Percentiles rank a stretch among this genome's conserved stretches.
phyloP scores from a whole-genome alignment of 1,284 basidiomycete species.

The Exobasidium rhododendri region DNA sequence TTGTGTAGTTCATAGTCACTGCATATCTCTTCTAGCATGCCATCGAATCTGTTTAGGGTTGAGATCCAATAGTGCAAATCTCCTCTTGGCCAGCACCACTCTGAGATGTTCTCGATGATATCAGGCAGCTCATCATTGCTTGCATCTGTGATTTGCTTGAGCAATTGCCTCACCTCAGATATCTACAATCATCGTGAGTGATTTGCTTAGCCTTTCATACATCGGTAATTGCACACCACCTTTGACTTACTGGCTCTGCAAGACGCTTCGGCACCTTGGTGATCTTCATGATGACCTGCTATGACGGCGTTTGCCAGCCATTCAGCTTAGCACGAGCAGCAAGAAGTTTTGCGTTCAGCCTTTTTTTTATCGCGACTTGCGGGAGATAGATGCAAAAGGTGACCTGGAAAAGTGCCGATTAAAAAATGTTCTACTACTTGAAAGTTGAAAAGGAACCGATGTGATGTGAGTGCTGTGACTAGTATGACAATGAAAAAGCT shows the following conservation, averaged over 20 bases:
- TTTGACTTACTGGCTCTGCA: conserved; percentile 40
- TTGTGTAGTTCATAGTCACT: conserved; percentile 64
- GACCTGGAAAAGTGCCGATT: no score
- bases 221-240: neutral
- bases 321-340: no score
- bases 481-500: no score
- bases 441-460: no score
- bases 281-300: conserved; percentile 48
- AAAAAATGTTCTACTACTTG: no score
- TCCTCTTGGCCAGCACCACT: conserved; percentile 92
- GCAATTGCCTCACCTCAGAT: conserved; percentile 36
- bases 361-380: no score
- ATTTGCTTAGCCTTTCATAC: neutral
- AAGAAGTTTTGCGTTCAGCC: no score
- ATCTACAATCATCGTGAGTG: conserved; percentile 18
- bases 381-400: no score
- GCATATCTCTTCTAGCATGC: conserved; percentile 76
- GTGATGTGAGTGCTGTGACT: no score
- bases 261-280: conserved; percentile 52
- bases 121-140: conserved; percentile 45
- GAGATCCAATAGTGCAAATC: conserved; percentile 96
- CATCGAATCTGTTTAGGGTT: conserved; percentile 91
- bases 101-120: conserved; percentile 39
- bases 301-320: no score
- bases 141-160: conserved; percentile 36